Evolutionary conservation across 108 stramenopile species (phyloP).

Genomic region (Fragilariopsis cylindrus): DNA sequence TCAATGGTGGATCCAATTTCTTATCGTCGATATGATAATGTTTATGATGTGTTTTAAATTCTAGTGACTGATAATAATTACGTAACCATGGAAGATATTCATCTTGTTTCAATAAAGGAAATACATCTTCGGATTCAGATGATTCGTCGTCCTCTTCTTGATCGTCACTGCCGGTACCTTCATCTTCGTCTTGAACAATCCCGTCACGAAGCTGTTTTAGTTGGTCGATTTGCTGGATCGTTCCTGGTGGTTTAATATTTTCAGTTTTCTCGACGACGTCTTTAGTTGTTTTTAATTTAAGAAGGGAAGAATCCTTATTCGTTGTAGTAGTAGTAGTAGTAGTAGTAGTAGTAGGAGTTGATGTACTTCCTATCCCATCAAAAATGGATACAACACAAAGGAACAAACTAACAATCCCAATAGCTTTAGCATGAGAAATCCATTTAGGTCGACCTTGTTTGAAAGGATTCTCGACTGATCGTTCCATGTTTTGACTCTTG

Average conservation of each 20-base stretch:
- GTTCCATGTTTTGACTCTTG: background rate
- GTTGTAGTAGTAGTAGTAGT: too few species aligned
- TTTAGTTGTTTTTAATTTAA: too few species aligned
- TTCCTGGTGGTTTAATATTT: background rate
- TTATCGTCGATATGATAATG: background rate
- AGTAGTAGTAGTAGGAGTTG: too few species aligned
- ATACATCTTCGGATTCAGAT: background rate
- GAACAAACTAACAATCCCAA: too few species aligned
- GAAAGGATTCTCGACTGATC: slow-evolving; percentile 5
- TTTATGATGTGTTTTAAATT: background rate
- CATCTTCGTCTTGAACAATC: background rate
- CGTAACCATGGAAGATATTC: slow-evolving; percentile 6
- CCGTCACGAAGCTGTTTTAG: background rate
- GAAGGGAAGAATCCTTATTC: too few species aligned
- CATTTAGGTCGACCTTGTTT: background rate
- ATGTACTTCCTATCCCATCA: too few species aligned
- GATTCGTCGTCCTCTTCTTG: slow-evolving; percentile 1
- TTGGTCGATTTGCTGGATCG: too few species aligned
- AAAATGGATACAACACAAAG: too few species aligned
- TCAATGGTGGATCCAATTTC: background rate
- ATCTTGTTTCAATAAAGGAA: background rate
- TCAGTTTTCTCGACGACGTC: background rate
- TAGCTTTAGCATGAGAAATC: too few species aligned
- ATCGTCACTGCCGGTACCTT: background rate
- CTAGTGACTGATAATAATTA: background rate